Percentiles rank a stretch among this genome's conserved stretches.
phyloP scores from a whole-genome alignment of 2,329 filamentous ascomycete genomes.

The Pseudogymnoascus sp. region DNA sequence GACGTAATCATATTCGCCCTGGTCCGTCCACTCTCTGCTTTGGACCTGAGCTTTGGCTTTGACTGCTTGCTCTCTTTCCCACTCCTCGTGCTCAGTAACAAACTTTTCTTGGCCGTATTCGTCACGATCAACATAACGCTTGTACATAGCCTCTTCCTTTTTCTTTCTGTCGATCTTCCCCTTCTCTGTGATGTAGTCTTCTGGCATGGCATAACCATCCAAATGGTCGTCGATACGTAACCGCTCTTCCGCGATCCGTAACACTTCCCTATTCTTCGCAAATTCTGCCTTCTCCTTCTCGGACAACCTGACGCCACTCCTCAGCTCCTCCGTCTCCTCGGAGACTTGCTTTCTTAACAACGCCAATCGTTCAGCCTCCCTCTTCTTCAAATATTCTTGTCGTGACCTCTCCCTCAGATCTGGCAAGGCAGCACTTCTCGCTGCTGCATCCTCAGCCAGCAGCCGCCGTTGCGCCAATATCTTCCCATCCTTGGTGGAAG shows the following conservation, averaged over 20 bases:
- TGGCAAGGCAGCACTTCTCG: constrained; percentile 64
- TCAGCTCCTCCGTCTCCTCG: constrained; percentile 76
- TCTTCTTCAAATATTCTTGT: constrained; percentile 89
- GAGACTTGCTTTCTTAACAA: constrained; percentile 84
- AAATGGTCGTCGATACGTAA: constrained; percentile 82
- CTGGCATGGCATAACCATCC: constrained; percentile 87
- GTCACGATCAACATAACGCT: constrained; percentile 80
- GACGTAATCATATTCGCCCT: constrained; percentile 85
- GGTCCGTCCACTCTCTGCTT: constrained; percentile 64
- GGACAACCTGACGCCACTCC: constrained; percentile 67
- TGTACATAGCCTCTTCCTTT: constrained; percentile 85
- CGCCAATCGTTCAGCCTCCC: constrained; percentile 77
- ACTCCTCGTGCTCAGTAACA: constrained; percentile 90
- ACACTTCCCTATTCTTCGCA: constrained; percentile 74
- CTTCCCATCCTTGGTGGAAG: constrained; percentile 46
- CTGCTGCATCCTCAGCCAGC: constrained; percentile 59
- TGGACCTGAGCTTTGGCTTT: constrained; percentile 84
- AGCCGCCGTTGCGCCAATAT: constrained; percentile 54
- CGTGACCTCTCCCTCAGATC: constrained; percentile 77
- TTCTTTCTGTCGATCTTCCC: constrained; percentile 80
- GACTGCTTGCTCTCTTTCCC: constrained; percentile 82
- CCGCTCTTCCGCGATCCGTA: constrained; percentile 76
- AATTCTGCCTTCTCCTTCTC: constrained; percentile 81
- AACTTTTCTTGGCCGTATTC: constrained; percentile 83
- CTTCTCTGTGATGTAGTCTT: constrained; percentile 91